phyloP scores from a whole-genome alignment of 2,329 filamentous ascomycete genomes.

The Trichoderma sp. region DNA sequence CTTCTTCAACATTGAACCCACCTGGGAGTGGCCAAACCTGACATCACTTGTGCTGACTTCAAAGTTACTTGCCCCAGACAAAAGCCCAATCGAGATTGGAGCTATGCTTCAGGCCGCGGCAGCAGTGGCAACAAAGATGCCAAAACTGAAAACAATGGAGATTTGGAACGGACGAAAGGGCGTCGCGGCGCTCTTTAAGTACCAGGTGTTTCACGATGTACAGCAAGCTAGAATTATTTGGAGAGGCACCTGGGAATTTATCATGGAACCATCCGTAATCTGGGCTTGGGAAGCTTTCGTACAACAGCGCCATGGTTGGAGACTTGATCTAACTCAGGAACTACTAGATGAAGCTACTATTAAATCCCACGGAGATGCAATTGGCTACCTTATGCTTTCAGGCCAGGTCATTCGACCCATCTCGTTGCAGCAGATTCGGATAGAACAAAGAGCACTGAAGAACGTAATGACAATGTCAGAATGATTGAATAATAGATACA shows the following conservation, averaged over 20 bases:
- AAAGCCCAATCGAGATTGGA: slow-evolving; percentile 20
- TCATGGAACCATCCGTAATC: slow-evolving; percentile 9
- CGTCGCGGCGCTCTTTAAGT: slow-evolving; percentile 27
- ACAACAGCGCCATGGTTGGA: not conserved
- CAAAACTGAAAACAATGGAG: slow-evolving; percentile 32
- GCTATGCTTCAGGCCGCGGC: slow-evolving; percentile 29
- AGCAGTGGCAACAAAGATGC: slow-evolving; percentile 29
- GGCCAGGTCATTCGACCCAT: slow-evolving; percentile 19
- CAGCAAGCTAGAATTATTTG: slow-evolving; percentile 21
- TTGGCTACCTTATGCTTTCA: slow-evolving; percentile 21
- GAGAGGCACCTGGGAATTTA: slow-evolving; percentile 20
- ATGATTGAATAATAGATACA: not conserved
- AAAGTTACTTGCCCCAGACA: slow-evolving; percentile 24
- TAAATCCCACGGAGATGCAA: slow-evolving; percentile 24
- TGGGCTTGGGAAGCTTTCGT: slow-evolving; percentile 25
- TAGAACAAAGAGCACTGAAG: slow-evolving; percentile 17
- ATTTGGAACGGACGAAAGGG: slow-evolving; percentile 32
- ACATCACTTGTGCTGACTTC: slow-evolving; percentile 31
- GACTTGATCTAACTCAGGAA: slow-evolving; percentile 18
- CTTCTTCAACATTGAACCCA: slow-evolving; percentile 25
- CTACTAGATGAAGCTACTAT: slow-evolving; percentile 14
- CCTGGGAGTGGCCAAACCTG: slow-evolving; percentile 27
- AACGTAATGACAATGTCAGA: not conserved
- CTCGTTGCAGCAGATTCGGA: slow-evolving; percentile 22
- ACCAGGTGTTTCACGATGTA: slow-evolving; percentile 10